Conservation (phyloP, 2,329 filamentous ascomycete species). For the Thyridium curvatum region DNA sequence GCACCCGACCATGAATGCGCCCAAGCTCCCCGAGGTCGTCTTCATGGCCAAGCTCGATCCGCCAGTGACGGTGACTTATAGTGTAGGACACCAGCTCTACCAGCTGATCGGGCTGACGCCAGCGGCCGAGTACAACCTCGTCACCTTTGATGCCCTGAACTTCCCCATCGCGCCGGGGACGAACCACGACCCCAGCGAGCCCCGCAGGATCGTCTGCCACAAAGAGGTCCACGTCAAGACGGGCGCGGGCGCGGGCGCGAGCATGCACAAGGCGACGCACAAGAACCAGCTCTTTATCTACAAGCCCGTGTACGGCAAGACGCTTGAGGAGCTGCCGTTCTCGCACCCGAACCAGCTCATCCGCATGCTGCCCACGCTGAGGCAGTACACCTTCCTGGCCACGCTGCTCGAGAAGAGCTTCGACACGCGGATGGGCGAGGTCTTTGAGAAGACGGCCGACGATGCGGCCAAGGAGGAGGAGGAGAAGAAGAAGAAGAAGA, state of each 20-base stretch:
- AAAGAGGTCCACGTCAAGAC: constrained; percentile 30
- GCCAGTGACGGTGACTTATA: constrained; percentile 62
- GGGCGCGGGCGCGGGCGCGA: constrained; percentile 15
- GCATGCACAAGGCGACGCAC: constrained; percentile 28
- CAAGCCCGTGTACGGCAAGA: constrained; percentile 65
- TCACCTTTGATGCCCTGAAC: constrained; percentile 51
- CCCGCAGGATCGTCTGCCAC: constrained; percentile 45
- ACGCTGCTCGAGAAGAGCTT: constrained; percentile 60
- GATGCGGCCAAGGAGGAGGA: not conserved
- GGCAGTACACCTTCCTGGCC: constrained; percentile 69
- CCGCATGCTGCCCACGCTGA: constrained; percentile 63
- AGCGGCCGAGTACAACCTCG: constrained; percentile 31
- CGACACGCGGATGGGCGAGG: constrained; percentile 21
- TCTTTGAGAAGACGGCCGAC: constrained; percentile 13
- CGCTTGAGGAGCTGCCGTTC: constrained; percentile 64
- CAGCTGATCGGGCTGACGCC: constrained; percentile 44
- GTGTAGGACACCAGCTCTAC: constrained; percentile 57
- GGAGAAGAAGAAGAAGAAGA: not conserved
- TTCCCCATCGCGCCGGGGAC: constrained; percentile 46
- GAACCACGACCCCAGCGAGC: constrained; percentile 50
- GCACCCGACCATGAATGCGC: constrained; percentile 30
- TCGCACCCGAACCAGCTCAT: constrained; percentile 72
- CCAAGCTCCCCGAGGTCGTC: constrained; percentile 61
- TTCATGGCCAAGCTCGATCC: constrained; percentile 73
- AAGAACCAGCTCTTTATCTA: constrained; percentile 61